phyloP scores from a whole-genome alignment of 306 rosid genomes.

The Quercus ilex region DNA sequence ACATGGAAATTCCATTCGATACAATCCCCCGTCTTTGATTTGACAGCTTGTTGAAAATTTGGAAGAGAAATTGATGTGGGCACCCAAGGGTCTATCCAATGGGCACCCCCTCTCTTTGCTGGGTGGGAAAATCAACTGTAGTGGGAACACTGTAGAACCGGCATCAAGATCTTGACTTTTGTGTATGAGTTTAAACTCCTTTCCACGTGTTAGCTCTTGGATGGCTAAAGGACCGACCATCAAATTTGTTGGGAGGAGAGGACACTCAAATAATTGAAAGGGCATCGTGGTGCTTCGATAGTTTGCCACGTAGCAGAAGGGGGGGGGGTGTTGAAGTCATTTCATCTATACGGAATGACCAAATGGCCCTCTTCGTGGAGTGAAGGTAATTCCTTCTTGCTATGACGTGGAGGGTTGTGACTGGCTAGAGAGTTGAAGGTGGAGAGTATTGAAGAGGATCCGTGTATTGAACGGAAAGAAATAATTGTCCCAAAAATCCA shows the following conservation, averaged over 20 bases:
- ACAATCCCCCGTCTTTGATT: no score
- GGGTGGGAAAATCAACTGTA: neutral
- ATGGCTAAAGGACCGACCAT: neutral
- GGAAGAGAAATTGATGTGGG: no score
- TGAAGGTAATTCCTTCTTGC: conserved; percentile 10
- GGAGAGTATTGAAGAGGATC: neutral
- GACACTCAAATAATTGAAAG: neutral
- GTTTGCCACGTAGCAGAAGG: conserved; percentile 12
- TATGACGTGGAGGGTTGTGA: conserved; percentile 23
- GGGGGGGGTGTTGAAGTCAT: neutral
- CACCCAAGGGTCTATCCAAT: neutral
- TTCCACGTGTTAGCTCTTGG: neutral
- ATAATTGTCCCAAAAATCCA: neutral
- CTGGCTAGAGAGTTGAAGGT: neutral
- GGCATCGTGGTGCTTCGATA: neutral
- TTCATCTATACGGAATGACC: neutral
- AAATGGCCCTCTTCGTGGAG: conserved; percentile 28
- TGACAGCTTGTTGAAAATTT: no score
- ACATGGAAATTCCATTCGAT: no score
- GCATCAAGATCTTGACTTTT: neutral
- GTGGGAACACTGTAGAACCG: neutral
- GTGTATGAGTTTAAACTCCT: neutral
- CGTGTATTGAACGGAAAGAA: conserved; percentile 36
- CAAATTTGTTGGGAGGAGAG: neutral
- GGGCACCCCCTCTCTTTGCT: neutral